phyloP scores from a whole-genome alignment of 2,329 filamentous ascomycete genomes.

The Neonectria sp. region DNA sequence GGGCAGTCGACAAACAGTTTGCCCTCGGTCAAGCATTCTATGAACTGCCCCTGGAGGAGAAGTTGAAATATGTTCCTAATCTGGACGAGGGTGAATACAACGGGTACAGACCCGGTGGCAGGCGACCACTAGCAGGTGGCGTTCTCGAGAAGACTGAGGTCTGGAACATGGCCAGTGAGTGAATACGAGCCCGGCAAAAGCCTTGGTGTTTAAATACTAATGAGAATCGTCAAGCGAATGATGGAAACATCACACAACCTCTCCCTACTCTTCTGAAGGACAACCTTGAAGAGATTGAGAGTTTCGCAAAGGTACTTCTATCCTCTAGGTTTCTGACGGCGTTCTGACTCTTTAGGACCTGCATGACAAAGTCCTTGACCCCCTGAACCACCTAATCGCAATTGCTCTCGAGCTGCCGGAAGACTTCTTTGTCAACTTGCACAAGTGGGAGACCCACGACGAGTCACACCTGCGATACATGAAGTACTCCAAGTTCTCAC shows the following conservation, averaged over 20 bases:
- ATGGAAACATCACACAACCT: slow-evolving; percentile 44
- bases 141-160: slow-evolving; percentile 58
- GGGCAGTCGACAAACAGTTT: slow-evolving; percentile 72
- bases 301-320: slow-evolving; percentile 33
- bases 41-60: slow-evolving; percentile 69
- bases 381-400: slow-evolving; percentile 72
- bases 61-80: slow-evolving; percentile 67
- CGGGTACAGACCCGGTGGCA: slow-evolving; percentile 66
- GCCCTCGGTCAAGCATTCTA: slow-evolving; percentile 70
- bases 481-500: slow-evolving; percentile 66
- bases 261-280: slow-evolving; percentile 22
- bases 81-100: slow-evolving; percentile 69
- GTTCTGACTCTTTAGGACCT: slow-evolving; percentile 48
- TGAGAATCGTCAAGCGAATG: slow-evolving; percentile 39
- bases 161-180: slow-evolving; percentile 57
- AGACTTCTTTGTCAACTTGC: slow-evolving; percentile 67
- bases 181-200: not conserved
- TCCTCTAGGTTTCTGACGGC: too few species aligned
- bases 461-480: slow-evolving; percentile 77
- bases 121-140: slow-evolving; percentile 52
- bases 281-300: slow-evolving; percentile 32
- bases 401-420: slow-evolving; percentile 72
- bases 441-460: slow-evolving; percentile 70
- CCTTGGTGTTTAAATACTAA: not conserved
- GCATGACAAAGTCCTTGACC: slow-evolving; percentile 70